Evolutionary conservation across 1,284 basidiomycete species (phyloP).

Genomic region (Fistulinella cinereoalba): DNA sequence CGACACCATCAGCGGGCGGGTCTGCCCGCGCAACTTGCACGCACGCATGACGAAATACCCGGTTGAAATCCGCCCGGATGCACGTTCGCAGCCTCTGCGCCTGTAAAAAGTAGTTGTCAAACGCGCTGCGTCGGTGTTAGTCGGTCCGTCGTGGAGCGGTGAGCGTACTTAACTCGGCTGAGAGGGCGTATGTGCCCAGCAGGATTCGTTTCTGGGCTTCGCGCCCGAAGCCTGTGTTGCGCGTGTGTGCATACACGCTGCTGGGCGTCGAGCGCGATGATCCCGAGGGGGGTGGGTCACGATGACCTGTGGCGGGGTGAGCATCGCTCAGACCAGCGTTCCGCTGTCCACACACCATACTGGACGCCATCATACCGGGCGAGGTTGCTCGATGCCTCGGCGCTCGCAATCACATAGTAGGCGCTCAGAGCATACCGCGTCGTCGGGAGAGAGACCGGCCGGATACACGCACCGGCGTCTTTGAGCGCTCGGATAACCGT

Average conservation of each 20-base stretch:
- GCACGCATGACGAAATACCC: conserved; percentile 60
- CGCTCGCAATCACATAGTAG: conserved; percentile 93
- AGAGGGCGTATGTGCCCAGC: conserved; percentile 90
- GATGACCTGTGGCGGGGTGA: conserved; percentile 41
- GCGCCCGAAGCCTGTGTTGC: conserved; percentile 70
- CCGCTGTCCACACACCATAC: conserved; percentile 46
- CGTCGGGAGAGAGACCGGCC: conserved; percentile 76
- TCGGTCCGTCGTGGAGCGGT: not conserved
- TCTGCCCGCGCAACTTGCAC: conserved; percentile 40
- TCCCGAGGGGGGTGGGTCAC: conserved; percentile 43
- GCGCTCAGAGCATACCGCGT: conserved; percentile 83
- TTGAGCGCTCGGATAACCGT: conserved; percentile 50
- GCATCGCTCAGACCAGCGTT: not conserved
- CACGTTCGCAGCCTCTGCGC: conserved; percentile 78
- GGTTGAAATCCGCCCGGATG: conserved; percentile 74
- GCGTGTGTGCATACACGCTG: conserved; percentile 56
- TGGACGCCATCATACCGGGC: conserved; percentile 87
- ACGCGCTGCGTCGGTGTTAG: conserved; percentile 58
- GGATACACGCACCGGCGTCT: conserved; percentile 63
- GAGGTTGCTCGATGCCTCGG: conserved; percentile 93
- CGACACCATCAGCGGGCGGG: conserved; percentile 48
- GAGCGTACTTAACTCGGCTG: conserved; percentile 70
- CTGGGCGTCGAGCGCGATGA: conserved; percentile 45
- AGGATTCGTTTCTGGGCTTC: conserved; percentile 89
- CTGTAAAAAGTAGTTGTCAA: conserved; percentile 95